Percentiles rank a stretch among this genome's conserved stretches.
phyloP scores from a whole-genome alignment of 2,329 filamentous ascomycete genomes.

The Ascochyta rabiei region DNA sequence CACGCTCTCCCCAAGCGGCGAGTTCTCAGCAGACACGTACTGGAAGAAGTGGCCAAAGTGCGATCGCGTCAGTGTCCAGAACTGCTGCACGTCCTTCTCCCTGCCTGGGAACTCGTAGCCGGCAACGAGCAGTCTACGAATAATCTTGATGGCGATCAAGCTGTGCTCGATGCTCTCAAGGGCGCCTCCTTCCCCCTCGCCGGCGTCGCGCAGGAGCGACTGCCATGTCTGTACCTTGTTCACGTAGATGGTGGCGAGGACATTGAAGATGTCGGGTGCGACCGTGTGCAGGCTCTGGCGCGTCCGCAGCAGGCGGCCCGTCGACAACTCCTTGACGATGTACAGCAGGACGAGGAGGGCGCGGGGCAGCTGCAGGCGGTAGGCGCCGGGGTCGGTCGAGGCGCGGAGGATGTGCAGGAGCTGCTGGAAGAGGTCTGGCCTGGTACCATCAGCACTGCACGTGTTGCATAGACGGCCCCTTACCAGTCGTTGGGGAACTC shows the following conservation, averaged over 20 bases:
- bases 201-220: constrained; percentile 62
- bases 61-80: constrained; percentile 80
- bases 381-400: constrained; percentile 58
- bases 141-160: constrained; percentile 75
- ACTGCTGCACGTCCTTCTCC: constrained; percentile 74
- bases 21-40: constrained; percentile 64
- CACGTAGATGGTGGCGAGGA: constrained; percentile 79
- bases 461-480: neutral
- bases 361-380: constrained; percentile 71
- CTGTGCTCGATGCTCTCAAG: constrained; percentile 75
- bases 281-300: constrained; percentile 78
- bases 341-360: constrained; percentile 79
- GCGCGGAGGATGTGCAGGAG: constrained; percentile 64
- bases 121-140: constrained; percentile 77
- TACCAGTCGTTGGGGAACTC: constrained; percentile 89
- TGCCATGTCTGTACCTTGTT: constrained; percentile 75
- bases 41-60: constrained; percentile 76
- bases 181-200: constrained; percentile 64
- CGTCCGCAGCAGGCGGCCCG: constrained; percentile 75
- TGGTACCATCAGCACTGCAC: constrained; percentile 25
- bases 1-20: constrained; percentile 57
- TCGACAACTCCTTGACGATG: constrained; percentile 88
- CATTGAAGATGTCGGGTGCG: constrained; percentile 81
- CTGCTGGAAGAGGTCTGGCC: constrained; percentile 49
- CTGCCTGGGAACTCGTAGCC: constrained; percentile 85